Evolutionary conservation across 108 stramenopile species (phyloP).

Genomic region (Fistulifera solaris): DNA sequence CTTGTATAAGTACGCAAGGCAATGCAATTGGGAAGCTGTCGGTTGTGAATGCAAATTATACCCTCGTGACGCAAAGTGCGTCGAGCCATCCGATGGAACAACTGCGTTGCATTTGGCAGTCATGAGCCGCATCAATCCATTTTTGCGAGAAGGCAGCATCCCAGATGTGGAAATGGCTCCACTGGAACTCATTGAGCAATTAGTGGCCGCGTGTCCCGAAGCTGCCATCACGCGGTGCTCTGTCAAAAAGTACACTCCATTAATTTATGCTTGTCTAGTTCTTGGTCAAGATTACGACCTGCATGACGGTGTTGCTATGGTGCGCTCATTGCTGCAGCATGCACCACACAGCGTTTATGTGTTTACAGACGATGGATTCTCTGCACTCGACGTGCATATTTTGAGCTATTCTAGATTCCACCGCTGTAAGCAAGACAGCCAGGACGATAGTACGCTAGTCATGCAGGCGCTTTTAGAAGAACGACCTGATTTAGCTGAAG

Average conservation of each 20-base stretch:
- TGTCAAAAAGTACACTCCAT: conserved; percentile 24
- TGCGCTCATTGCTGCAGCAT: conserved; percentile 21
- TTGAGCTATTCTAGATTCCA: conserved; percentile 29
- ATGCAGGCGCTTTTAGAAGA: conserved; percentile 20
- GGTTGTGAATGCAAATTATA: conserved; percentile 1
- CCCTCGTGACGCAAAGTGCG: conserved; percentile 17
- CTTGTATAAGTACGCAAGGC: conserved; percentile 2
- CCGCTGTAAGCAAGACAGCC: conserved; percentile 16
- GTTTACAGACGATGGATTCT: conserved; percentile 23
- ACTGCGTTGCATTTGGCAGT: conserved; percentile 35
- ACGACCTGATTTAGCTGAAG: conserved; percentile 17
- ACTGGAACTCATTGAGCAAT: conserved; percentile 26
- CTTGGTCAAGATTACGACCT: conserved; percentile 17
- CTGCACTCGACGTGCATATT: conserved; percentile 30
- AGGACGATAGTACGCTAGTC: conserved; percentile 13
- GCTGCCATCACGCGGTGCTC: conserved; percentile 17
- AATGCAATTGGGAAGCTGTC: conserved; percentile 4
- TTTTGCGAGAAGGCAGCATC: conserved; percentile 2
- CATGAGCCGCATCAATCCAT: conserved; percentile 26
- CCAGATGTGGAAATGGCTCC: conserved; percentile 11
- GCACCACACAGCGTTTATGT: conserved; percentile 16
- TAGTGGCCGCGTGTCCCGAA: conserved; percentile 24
- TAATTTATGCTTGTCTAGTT: conserved; percentile 33
- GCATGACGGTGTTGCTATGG: conserved; percentile 21
- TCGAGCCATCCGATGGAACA: conserved; percentile 27